Percentiles rank a stretch among this genome's conserved stretches.
Conservation (phyloP, 306 rosid genomes). For the Neltuma alba region DNA sequence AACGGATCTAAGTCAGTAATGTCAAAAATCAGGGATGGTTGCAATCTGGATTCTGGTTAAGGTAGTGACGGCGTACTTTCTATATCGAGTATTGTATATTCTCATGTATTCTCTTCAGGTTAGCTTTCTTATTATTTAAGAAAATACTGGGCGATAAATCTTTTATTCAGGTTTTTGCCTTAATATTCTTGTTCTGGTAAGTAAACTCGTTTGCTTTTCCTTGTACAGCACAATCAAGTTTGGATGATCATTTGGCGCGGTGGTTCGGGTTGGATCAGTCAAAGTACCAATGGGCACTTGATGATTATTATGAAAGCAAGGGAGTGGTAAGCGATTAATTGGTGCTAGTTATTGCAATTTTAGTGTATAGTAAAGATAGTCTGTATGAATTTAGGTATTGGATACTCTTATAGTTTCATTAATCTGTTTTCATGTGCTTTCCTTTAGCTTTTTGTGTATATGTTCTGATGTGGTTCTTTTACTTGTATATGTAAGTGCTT, state of each 20-base stretch:
- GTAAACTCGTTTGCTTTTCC: not conserved
- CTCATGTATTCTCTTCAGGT: not conserved
- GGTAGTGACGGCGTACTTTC: not conserved
- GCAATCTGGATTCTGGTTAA: conserved; percentile 22
- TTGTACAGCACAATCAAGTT: conserved; percentile 82
- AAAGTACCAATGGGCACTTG: conserved; percentile 98
- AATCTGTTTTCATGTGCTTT: conserved; percentile 11
- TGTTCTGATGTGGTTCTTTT: not conserved
- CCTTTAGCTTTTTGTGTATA: conserved; percentile 22
- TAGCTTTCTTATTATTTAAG: not conserved
- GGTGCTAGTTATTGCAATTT: conserved; percentile 14
- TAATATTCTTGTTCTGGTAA: not conserved
- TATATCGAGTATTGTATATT: conserved; percentile 17
- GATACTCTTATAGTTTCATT: not conserved
- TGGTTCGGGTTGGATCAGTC: conserved; percentile 99
- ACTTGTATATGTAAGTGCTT: not conserved
- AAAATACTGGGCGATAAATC: not conserved
- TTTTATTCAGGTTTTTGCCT: not conserved
- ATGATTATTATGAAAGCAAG: conserved; percentile 92
- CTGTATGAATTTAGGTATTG: not conserved
- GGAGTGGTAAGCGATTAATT: conserved; percentile 71
- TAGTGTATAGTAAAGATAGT: not conserved
- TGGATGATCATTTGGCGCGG: conserved; percentile 97
- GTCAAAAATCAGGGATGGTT: not conserved
- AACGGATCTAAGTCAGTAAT: not conserved